phyloP scores from a whole-genome alignment of 495 filamentous ascomycete genomes.

The Aspergillus bertholletiae region DNA sequence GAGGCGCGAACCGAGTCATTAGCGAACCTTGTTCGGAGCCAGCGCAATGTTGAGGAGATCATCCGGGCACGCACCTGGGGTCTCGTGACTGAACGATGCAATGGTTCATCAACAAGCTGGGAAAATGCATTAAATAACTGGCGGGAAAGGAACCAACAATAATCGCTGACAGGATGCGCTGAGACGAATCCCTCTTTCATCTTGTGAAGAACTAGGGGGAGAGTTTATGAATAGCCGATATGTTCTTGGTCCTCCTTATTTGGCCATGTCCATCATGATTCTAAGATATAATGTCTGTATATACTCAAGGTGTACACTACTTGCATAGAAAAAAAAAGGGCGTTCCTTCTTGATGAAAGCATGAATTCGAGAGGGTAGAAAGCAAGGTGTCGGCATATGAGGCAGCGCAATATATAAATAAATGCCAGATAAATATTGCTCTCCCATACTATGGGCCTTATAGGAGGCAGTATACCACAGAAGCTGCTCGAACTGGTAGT shows the following conservation, averaged over 20 bases:
- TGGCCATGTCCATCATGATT: neutral
- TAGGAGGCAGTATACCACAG: too few relatives aligned
- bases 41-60: conserved; percentile 83
- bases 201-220: neutral
- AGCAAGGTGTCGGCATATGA: neutral
- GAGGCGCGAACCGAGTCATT: conserved; percentile 83
- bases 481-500: neutral
- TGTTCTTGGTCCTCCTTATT: too few relatives aligned
- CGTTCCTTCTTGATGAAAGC: neutral
- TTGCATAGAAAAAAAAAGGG: conserved; percentile 5
- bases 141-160: conserved; percentile 42
- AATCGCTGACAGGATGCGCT: neutral
- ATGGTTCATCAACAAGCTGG: conserved; percentile 50
- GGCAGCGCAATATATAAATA: neutral
- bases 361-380: neutral
- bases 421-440: neutral
- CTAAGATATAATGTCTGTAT: neutral
- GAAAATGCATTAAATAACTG: conserved; percentile 62
- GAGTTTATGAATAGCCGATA: too few relatives aligned
- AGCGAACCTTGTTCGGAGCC: conserved; percentile 73
- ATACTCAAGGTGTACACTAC: conserved; percentile 9
- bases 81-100: conserved; percentile 76
- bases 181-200: neutral
- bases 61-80: conserved; percentile 81
- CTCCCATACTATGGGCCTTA: too few relatives aligned